These are phyloP conservation scores for Nothophaeocryptopus gaeumannii DNA, from an alignment of 2,329 filamentous ascomycete species.

Conservation along the genomic window DNA sequence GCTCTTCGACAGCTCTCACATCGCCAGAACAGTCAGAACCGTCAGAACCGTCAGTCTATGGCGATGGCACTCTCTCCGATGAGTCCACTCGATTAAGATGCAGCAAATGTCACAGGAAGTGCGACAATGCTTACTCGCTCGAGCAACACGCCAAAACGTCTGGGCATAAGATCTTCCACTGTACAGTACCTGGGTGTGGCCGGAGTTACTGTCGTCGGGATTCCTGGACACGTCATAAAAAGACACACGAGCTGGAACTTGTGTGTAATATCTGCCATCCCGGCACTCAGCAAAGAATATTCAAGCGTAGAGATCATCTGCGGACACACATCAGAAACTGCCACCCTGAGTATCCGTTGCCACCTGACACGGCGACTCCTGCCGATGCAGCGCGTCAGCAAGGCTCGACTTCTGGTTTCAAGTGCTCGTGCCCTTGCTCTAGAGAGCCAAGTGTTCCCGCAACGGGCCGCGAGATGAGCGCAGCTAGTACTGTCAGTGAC, in stretches of 20 bases:
- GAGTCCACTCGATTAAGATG: not conserved
- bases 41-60: too few species aligned
- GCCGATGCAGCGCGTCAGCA: not conserved
- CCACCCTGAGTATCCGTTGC: not conserved
- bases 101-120: not conserved
- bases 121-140: not conserved
- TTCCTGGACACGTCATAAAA: not conserved
- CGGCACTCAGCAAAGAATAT: not conserved
- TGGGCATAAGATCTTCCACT: not conserved
- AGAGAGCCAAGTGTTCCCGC: too few species aligned
- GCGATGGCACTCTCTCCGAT: too few species aligned
- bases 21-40: too few species aligned
- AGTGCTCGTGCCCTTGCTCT: not conserved
- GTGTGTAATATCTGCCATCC: not conserved
- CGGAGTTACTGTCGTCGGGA: not conserved
- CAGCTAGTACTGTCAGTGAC: too few species aligned
- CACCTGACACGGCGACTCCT: not conserved
- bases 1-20: too few species aligned
- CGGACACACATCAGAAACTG: conserved; percentile 5
- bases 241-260: not conserved
- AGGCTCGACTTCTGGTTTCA: not conserved
- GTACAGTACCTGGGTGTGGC: not conserved
- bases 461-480: too few species aligned
- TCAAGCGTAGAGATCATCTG: conserved; percentile 15
- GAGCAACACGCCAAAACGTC: not conserved